Conservation (phyloP, 495 filamentous ascomycete species). For the Podospora anserina region DNA sequence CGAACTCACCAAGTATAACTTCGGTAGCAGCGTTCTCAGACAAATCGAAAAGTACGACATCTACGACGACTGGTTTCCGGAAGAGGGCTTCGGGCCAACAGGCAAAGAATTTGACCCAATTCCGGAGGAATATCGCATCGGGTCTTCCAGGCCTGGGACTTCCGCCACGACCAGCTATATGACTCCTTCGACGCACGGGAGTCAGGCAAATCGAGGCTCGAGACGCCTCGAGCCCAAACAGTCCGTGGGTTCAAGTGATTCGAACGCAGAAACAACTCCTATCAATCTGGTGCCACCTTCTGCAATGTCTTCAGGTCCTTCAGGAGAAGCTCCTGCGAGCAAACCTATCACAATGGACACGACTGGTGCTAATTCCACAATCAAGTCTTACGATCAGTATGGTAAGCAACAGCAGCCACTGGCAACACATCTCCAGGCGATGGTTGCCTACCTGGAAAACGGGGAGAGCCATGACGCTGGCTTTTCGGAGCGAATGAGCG, state of each 20-base stretch:
- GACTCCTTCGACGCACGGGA: too few relatives aligned
- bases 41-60: background rate
- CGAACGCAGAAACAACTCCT: too few relatives aligned
- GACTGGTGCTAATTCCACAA: background rate
- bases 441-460: slow-evolving; percentile 33
- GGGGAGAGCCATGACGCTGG: slow-evolving; percentile 15
- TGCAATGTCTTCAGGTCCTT: too few relatives aligned
- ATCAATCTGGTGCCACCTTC: too few relatives aligned
- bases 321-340: too few relatives aligned
- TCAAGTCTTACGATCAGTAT: background rate
- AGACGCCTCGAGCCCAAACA: too few relatives aligned
- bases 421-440: slow-evolving; percentile 23
- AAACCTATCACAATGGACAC: background rate
- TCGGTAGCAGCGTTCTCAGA: background rate
- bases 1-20: background rate
- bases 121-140: background rate
- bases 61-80: background rate
- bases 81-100: background rate
- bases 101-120: background rate
- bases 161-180: too few relatives aligned
- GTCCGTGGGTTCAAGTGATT: too few relatives aligned
- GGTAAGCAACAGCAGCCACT: slow-evolving; percentile 22
- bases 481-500: background rate
- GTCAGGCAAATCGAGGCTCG: too few relatives aligned
- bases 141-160: too few relatives aligned